Percentiles rank a stretch among this genome's conserved stretches.
These are phyloP conservation scores for Sporothrix pallida DNA, from an alignment of 2,329 filamentous ascomycete genomes.

Conservation along the genomic window DNA sequence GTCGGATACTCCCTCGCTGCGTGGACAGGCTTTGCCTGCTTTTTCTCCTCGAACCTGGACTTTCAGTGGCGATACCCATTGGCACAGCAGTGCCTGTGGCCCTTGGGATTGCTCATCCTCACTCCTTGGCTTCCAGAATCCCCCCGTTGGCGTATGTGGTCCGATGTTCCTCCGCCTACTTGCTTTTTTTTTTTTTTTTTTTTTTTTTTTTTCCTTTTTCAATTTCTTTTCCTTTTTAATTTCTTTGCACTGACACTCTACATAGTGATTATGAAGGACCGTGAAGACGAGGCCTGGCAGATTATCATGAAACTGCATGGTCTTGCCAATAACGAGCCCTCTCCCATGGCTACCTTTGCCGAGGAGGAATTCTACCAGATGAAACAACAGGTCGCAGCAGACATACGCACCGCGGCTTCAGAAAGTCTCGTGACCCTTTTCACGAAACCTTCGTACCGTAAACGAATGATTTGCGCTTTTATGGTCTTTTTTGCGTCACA, in stretches of 20 bases:
- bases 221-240: too few relatives aligned
- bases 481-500: slow-evolving; percentile 22
- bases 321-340: not conserved
- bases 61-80: slow-evolving; percentile 54
- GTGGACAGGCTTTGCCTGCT: slow-evolving; percentile 49
- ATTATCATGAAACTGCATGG: slow-evolving; percentile 16
- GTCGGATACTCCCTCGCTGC: slow-evolving; percentile 10
- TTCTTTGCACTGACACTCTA: too few relatives aligned
- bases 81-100: slow-evolving; percentile 50
- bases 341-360: not conserved
- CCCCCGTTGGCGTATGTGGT: slow-evolving; percentile 29
- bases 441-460: slow-evolving; percentile 10
- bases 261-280: slow-evolving; percentile 7
- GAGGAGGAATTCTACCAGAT: slow-evolving; percentile 28
- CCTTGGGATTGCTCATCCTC: slow-evolving; percentile 44
- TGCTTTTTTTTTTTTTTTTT: too few relatives aligned
- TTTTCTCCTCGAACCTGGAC: slow-evolving; percentile 42
- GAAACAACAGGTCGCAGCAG: slow-evolving; percentile 6
- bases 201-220: too few relatives aligned
- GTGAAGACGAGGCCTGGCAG: slow-evolving; percentile 26
- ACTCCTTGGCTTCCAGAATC: slow-evolving; percentile 25
- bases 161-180: too few relatives aligned
- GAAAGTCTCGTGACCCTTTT: not conserved
- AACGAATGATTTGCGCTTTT: slow-evolving; percentile 26
- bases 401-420: not conserved